A percentile compares a stretch with the other conserved stretches of the same genome.
These are phyloP conservation scores for Plasmodium knowlesi DNA, from an alignment of 169 alveolate genomes.

Conservation along the genomic window DNA sequence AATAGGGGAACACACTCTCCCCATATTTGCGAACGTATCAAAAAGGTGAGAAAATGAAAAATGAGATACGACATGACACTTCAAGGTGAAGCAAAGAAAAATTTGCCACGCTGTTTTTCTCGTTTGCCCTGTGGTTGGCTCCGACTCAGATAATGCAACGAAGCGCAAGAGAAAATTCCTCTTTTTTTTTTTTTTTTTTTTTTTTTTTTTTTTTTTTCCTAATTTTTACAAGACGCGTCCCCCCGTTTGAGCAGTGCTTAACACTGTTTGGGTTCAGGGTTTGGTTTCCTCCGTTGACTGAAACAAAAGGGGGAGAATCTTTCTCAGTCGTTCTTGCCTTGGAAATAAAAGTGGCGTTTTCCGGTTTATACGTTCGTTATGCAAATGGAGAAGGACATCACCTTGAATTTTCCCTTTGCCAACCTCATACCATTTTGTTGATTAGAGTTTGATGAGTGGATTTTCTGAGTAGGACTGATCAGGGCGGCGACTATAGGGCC, in stretches of 20 bases:
- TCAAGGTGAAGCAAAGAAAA: neutral
- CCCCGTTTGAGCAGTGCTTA: neutral
- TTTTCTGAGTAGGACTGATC: neutral
- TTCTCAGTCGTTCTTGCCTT: neutral
- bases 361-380: neutral
- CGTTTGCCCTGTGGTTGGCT: neutral
- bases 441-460: too few relatives aligned
- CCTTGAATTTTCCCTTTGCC: neutral
- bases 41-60: neutral
- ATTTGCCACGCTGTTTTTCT: neutral
- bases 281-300: neutral
- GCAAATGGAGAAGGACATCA: neutral
- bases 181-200: too few relatives aligned
- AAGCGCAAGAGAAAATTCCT: neutral
- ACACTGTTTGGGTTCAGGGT: neutral
- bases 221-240: neutral
- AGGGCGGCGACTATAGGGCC: neutral
- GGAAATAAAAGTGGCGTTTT: neutral
- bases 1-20: neutral
- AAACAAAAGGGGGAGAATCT: neutral
- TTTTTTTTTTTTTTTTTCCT: too few relatives aligned
- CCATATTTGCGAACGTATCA: neutral
- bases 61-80: neutral
- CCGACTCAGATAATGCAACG: neutral
- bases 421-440: neutral